A percentile compares a stretch with the other conserved stretches of the same genome.
phyloP scores from a whole-genome alignment of 306 rosid species.

The Canavalia gladiata region DNA sequence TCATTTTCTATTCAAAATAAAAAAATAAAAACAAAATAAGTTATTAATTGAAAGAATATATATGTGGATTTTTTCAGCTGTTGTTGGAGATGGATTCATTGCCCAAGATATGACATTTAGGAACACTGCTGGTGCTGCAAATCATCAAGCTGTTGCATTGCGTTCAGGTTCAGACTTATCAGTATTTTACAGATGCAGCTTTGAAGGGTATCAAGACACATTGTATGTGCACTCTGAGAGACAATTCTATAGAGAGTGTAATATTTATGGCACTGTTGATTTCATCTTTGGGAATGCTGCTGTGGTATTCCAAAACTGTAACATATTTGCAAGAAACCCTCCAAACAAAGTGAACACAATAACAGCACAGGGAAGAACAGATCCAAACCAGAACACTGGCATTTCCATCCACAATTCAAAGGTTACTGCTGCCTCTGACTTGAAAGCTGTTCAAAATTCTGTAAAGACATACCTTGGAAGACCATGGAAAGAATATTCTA shows the following conservation, averaged over 20 bases:
- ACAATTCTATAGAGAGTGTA: conserved; percentile 62
- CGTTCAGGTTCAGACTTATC: conserved; percentile 80
- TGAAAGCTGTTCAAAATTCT: conserved; percentile 31
- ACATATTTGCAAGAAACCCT: conserved; percentile 64
- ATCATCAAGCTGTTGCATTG: conserved; percentile 78
- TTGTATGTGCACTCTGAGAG: conserved; percentile 68
- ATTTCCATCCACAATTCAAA: conserved; percentile 65
- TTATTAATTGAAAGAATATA: neutral
- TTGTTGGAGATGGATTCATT: conserved; percentile 71
- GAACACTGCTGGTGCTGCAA: conserved; percentile 76
- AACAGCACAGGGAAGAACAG: conserved; percentile 71
- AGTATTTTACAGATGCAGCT: conserved; percentile 68
- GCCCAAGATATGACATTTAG: conserved; percentile 70
- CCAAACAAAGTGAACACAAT: conserved; percentile 64
- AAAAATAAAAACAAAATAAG: no score
- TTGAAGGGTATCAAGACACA: conserved; percentile 86
- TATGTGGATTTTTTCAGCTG: conserved; percentile 53
- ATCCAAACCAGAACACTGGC: conserved; percentile 75
- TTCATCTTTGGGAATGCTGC: conserved; percentile 52
- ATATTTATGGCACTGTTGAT: conserved; percentile 45
- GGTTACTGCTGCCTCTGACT: conserved; percentile 57
- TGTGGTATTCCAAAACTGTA: conserved; percentile 69
- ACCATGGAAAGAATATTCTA: conserved; percentile 68
- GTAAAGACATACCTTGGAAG: conserved; percentile 69
- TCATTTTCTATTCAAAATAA: no score